Evolutionary conservation across 2,329 filamentous ascomycete genomes (phyloP), one percentile per base, ranked within the genome.

Genomic region (Penicillium fuscoglaucum): DNA sequence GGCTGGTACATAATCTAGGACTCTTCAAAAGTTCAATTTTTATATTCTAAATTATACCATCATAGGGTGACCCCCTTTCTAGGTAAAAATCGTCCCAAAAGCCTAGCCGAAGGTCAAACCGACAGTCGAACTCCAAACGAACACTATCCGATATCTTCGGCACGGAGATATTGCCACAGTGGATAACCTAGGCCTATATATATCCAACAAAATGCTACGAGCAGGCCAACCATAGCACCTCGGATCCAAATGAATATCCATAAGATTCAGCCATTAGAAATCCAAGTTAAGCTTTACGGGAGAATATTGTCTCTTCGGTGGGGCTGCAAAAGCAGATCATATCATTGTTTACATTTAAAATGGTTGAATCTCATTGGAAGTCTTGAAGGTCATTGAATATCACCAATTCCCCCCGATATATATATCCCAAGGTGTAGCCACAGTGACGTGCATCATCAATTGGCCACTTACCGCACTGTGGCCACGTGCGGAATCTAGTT

Each of bases 381-480:
- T 33, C 31, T 31, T 46, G n/a, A 29, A 12, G 12, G 8, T 19
- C 9, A n/a, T 45, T 31, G 10, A 12, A 29, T 2, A 8, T 41
- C 39, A 43, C 13, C 9, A n/a, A 28, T 19, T n/a, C 17, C 41
- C 24, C 2, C 6, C 13, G 10, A 5, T 15, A 33, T 33, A 15
- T 33, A 48, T 35, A 26, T 26, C 17, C 19, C 15, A 28, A 44
- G 6, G 0, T 13, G n/a, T 51, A 51, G 39, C 53, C 53, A 56
- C 51, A 46, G 51, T 41, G 53, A 51, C 46, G 46, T 56, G 29
- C 37, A 44, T 56, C 29, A 37, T 19, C 46, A 55, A 31, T 55
- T 56, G 53, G 53, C 47, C 53, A 56, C 39, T 41, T 44, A n/a
- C 39, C 45, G 28, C 50, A 28, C 13, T 33, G 45, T 47, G 45